Conservation (phyloP, 305 asterid species). For the Ilex paraguariensis region DNA sequence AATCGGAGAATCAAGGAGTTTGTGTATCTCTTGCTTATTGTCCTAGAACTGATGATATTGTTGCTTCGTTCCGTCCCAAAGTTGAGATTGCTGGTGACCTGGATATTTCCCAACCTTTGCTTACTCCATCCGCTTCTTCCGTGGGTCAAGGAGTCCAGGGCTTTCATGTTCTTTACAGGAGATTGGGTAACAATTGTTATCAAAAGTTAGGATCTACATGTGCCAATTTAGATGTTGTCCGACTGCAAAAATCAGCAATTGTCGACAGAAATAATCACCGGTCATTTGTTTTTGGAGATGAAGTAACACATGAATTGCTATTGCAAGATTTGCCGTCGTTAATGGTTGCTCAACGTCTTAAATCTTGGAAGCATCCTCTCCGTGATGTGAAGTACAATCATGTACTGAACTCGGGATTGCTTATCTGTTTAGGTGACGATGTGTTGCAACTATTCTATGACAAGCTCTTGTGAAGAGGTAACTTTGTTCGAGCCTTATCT, state of each 20-base stretch:
- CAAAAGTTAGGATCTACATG: slow-evolving; percentile 41
- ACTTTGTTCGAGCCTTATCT: background rate
- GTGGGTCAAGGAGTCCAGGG: slow-evolving; percentile 48
- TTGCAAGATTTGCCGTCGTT: slow-evolving; percentile 64
- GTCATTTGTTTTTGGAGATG: slow-evolving; percentile 66
- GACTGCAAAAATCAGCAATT: slow-evolving; percentile 66
- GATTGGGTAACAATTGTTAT: slow-evolving; percentile 32
- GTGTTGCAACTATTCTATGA: slow-evolving; percentile 46
- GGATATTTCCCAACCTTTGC: slow-evolving; percentile 40
- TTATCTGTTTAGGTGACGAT: slow-evolving; percentile 64
- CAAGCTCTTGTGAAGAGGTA: slow-evolving; percentile 29
- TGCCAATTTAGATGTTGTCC: slow-evolving; percentile 52
- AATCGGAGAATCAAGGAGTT: slow-evolving; percentile 67
- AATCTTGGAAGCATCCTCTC: slow-evolving; percentile 35
- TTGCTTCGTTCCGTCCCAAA: slow-evolving; percentile 88
- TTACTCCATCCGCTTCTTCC: slow-evolving; percentile 32
- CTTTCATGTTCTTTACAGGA: slow-evolving; percentile 51
- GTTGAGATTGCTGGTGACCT: slow-evolving; percentile 32
- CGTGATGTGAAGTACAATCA: slow-evolving; percentile 56
- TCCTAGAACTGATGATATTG: slow-evolving; percentile 41
- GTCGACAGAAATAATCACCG: slow-evolving; percentile 43
- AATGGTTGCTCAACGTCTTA: slow-evolving; percentile 33
- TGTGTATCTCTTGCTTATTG: slow-evolving; percentile 76
- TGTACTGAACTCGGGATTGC: slow-evolving; percentile 32
- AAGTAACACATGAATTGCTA: slow-evolving; percentile 43